phyloP scores from a whole-genome alignment of 2,329 filamentous ascomycete genomes.

The Exutisphaerella laricina region DNA sequence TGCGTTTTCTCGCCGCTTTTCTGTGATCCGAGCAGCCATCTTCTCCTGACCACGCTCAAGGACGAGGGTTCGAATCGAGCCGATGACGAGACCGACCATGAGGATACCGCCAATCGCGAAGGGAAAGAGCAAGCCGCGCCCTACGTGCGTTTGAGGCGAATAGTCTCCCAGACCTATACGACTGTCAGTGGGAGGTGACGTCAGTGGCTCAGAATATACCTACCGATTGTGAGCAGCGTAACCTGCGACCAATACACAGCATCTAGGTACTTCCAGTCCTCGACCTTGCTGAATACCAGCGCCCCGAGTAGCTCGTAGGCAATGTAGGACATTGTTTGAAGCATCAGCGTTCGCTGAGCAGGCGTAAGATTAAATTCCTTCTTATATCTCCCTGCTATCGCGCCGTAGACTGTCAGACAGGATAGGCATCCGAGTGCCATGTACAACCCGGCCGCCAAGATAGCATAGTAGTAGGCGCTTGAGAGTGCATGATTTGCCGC shows the following conservation, averaged over 20 bases:
- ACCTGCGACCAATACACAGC: conserved; percentile 53
- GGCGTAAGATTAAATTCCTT: conserved; percentile 52
- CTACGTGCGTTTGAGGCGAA: conserved; percentile 45
- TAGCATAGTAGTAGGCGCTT: conserved; percentile 56
- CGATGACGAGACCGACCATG: conserved; percentile 51
- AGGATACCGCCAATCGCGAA: conserved; percentile 53
- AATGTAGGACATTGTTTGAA: conserved; percentile 48
- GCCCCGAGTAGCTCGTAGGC: conserved; percentile 46
- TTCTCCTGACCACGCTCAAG: conserved; percentile 49
- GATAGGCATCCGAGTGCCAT: conserved; percentile 52
- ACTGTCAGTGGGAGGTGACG: no score
- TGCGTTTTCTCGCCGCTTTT: conserved; percentile 43
- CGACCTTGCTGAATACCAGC: conserved; percentile 44
- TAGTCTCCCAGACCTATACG: conserved; percentile 42
- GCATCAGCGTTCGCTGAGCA: conserved; percentile 52
- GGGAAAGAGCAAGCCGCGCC: conserved; percentile 48
- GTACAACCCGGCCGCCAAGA: conserved; percentile 53
- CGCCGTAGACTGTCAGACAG: conserved; percentile 52
- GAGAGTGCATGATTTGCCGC: conserved; percentile 42
- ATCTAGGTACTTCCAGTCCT: conserved; percentile 50
- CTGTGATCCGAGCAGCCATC: conserved; percentile 45
- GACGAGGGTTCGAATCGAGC: conserved; percentile 47
- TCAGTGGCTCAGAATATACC: no score
- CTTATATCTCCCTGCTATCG: conserved; percentile 49
- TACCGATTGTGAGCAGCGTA: conserved; percentile 51